These are phyloP conservation scores for Asterochloris erici DNA, from an alignment of 139 green algal species.

Conservation along the genomic window DNA sequence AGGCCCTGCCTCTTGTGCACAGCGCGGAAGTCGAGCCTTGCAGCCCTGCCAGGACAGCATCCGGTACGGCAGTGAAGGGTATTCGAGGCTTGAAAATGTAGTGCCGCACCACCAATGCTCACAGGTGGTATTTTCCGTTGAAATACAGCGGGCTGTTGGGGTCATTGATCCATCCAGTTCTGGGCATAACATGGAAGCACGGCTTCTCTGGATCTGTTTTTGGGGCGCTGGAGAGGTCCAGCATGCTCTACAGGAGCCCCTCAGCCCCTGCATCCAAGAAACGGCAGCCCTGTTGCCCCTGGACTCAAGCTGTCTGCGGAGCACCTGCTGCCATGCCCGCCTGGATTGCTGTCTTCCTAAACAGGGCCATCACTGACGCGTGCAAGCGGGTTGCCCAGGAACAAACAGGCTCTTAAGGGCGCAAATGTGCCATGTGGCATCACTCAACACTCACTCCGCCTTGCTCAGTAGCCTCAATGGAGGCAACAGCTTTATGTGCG, in stretches of 20 bases:
- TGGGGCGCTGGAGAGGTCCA: slow-evolving; percentile 12
- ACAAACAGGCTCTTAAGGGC: no score
- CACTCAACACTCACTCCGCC: no score
- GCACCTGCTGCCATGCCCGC: no score
- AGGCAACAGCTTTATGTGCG: no score
- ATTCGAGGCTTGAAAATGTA: background rate
- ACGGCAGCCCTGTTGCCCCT: no score
- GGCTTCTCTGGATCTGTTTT: slow-evolving; percentile 23
- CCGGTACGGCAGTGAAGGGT: background rate
- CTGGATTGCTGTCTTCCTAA: no score
- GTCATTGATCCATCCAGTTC: slow-evolving; percentile 31
- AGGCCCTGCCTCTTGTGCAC: background rate
- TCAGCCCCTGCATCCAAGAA: background rate
- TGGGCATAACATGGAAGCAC: slow-evolving; percentile 24
- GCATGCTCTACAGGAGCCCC: slow-evolving; percentile 18
- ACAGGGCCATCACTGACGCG: no score
- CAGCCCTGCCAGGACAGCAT: background rate
- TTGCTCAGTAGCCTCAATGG: no score
- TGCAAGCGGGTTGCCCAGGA: no score
- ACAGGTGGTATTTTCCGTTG: slow-evolving; percentile 37
- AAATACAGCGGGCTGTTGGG: slow-evolving; percentile 30
- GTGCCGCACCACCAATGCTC: background rate
- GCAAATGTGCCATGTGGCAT: no score
- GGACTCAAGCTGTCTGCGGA: no score
- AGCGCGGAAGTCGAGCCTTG: background rate